phyloP scores from a whole-genome alignment of 345 rosid species.

The Clausena lansium region DNA sequence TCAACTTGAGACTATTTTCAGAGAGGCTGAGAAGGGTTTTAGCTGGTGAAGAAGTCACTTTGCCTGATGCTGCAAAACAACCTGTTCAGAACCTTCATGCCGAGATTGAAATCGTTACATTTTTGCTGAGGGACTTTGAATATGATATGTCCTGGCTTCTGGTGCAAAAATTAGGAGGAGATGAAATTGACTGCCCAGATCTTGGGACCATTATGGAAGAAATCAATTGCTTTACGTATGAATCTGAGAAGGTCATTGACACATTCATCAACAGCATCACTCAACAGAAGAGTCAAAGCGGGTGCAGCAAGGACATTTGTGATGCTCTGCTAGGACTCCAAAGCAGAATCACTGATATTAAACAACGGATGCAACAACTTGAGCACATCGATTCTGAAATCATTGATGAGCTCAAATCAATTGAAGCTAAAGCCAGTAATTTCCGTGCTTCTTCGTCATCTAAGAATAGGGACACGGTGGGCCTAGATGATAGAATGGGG shows the following conservation, averaged over 20 bases:
- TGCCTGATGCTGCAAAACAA: background rate
- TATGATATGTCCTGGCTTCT: rapidly evolving
- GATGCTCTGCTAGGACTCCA: background rate
- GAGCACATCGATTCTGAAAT: rapidly evolving
- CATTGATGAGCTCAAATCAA: background rate
- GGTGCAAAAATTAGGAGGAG: rapidly evolving
- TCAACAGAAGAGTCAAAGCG: background rate
- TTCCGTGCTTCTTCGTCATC: background rate
- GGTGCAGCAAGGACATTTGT: background rate
- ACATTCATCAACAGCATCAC: background rate
- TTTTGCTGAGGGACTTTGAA: background rate
- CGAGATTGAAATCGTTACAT: background rate
- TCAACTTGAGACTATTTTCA: background rate
- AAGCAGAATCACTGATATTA: background rate
- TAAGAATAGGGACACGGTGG: background rate
- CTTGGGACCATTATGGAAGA: background rate
- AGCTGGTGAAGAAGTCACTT: background rate
- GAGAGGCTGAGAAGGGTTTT: background rate
- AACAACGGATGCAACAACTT: background rate
- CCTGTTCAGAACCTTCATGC: background rate
- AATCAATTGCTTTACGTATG: background rate
- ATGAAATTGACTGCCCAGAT: background rate
- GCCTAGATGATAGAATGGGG: background rate
- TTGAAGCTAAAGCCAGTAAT: background rate
- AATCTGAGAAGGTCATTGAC: background rate